Evolutionary conservation across 2,329 filamentous ascomycete genomes (phyloP), one percentile per base, ranked within the genome.

Genomic region (Lecanosticta acicola): DNA sequence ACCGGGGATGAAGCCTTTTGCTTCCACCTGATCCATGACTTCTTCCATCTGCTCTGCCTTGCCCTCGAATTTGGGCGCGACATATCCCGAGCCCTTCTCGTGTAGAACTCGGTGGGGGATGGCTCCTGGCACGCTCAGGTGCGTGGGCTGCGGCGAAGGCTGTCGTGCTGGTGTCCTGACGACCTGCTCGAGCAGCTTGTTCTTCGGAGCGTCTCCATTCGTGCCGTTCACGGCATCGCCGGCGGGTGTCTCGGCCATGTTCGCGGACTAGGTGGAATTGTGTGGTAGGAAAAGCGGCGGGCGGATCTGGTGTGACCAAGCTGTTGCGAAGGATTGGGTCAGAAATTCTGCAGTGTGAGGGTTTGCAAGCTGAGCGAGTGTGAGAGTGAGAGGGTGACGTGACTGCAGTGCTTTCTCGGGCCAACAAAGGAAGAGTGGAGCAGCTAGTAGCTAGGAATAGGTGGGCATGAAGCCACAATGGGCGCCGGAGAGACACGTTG

Each of bases 41-140:
- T 82, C 73, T 64, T 85, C 79, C 83, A 95, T 94, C 75, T 98
- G 93, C 66, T 88, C 82, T 55, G 82, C 77, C 73, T 94, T 96
- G 66, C 91, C 93, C 66, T 88, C 83, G 64, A 98, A 98, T 52
- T 89, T 88, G 38, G 91, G 89, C 18, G 93, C 90, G 55, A 94
- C 84, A 72, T 98, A 98, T 62, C 93, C 93, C 32, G 94, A 85
- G 21, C 90, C 93, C 57, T 88, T 85, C 56, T 93, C 93, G 16
- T 89, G 87, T 48, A 97, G 74, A 45, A 91, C 77, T 54, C 68
- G 66, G 29, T 63, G 61, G 32, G 63, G 76, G 71, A 58, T 67
- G 50, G 59, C 69, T 46, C 78, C 74, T 11, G 85, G 83, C 17
- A 90, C 76, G 58, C 79, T 85, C 66, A 95, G 76, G 67, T 95